Base-by-base conservation (phyloP, 257 asterid genomes). In the Galeopsis tetrahit region DNA sequence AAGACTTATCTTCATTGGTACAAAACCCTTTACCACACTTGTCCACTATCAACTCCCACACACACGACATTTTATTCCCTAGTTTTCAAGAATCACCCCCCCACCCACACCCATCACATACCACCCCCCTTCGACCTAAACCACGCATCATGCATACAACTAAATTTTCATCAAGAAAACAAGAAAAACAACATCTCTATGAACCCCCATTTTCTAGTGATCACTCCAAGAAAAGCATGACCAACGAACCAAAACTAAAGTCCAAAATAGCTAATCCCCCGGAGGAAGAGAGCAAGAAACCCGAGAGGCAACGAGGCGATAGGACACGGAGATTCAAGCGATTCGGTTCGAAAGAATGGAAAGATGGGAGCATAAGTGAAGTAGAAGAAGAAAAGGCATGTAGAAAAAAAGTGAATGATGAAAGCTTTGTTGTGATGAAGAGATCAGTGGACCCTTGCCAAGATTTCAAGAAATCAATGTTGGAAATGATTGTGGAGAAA, bases 391-490 rank as follows among this genome's bases (percentile, higher is more conserved):
- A 4, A 11, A 33, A 14, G 14, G 48, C 84, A 5, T 77, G 81
- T 68, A 53, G n/a, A 17, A 10, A 33, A 14, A 71, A 75, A 66
- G 82, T 76, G 78, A 5, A n/a, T n/a, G 77, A 77, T 5, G 77
- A 81, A 70, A 86, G 91, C 63, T 88, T 83, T 38, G 85, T 88
- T 0, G 80, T 89, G 79, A 80, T 84, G 85, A 92, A 92, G 95
- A 85, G 69, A 72, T 89, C 96, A 1, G 77, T 36, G 36, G 85
- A 88, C 49, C 97, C 97, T 0, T 82, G 69, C 10, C 77, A 88
- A 52, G 97, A 92, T 84, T 92, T 92, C 85, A 92, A 86, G 91
- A 86, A 66, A 28, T 89, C 96, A 1, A 92, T 92, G 96, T 7
- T 69, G 77, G 97, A 92, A 69, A 89, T 89, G 96, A 86, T 88